These are phyloP conservation scores for Syzygium jambos DNA, from an alignment of 345 rosid genomes.

Conservation along the genomic window DNA sequence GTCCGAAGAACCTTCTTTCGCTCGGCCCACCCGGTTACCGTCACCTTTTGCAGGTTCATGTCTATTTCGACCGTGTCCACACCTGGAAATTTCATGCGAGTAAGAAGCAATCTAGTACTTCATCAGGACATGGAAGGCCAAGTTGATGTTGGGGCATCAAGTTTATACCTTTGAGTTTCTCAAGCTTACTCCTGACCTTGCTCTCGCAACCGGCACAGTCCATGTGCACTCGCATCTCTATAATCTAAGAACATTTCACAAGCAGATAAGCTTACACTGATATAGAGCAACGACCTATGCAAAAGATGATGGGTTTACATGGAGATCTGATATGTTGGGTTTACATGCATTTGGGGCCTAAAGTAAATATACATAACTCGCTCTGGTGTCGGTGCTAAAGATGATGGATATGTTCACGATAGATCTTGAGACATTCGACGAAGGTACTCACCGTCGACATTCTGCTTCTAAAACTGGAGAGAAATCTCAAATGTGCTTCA, in stretches of 20 bases:
- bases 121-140: not conserved
- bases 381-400: not conserved
- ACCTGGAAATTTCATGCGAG: slow-evolving; percentile 19
- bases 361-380: not conserved
- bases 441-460: not conserved
- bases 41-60: slow-evolving; percentile 66
- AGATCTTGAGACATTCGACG: not conserved
- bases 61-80: slow-evolving; percentile 74
- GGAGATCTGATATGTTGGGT: not conserved
- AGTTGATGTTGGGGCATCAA: not conserved
- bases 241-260: slow-evolving; percentile 26
- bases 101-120: not conserved
- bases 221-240: slow-evolving; percentile 82
- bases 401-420: not conserved
- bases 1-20: slow-evolving; percentile 68
- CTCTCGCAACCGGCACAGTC: slow-evolving; percentile 83
- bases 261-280: not conserved
- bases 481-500: not conserved
- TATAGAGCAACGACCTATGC: not conserved
- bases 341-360: not conserved
- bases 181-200: slow-evolving; percentile 50
- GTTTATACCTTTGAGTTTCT: slow-evolving; percentile 52
- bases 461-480: not conserved
- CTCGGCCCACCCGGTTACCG: slow-evolving; percentile 72
- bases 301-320: not conserved